These are phyloP conservation scores for Backusella psychrophila DNA, from an alignment of 192 early-diverging fungal species.

Conservation along the genomic window DNA sequence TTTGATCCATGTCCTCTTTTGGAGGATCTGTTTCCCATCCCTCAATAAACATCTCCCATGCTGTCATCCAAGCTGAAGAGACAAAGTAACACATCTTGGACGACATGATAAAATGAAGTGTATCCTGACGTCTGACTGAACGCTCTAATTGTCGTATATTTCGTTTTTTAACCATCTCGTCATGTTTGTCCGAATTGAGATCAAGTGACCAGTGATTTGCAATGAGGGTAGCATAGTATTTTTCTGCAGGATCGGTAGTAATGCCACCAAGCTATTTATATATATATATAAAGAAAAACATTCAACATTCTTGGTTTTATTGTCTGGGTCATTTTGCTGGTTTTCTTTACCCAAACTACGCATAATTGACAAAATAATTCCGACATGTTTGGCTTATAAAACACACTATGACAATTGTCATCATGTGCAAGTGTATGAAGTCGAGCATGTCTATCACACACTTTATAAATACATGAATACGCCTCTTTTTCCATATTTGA, in stretches of 20 bases:
- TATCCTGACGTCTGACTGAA: slow-evolving; percentile 8
- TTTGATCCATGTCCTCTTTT: not conserved
- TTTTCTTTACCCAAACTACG: slow-evolving; percentile 23
- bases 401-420: slow-evolving; percentile 8
- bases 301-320: not conserved
- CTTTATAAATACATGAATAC: slow-evolving; percentile 5
- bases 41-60: slow-evolving; percentile 25
- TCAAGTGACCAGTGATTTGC: not conserved
- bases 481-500: not conserved
- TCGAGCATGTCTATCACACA: slow-evolving; percentile 25
- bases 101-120: slow-evolving; percentile 14
- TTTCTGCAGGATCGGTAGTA: slow-evolving; percentile 14
- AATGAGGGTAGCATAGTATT: not conserved
- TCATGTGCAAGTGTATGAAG: not conserved
- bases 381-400: slow-evolving; percentile 17
- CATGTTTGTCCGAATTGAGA: not conserved
- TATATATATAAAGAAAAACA: not conserved
- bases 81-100: not conserved
- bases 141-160: slow-evolving; percentile 2
- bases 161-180: not conserved
- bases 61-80: slow-evolving; percentile 13
- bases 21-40: slow-evolving; percentile 11
- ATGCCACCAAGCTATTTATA: slow-evolving; percentile 17
- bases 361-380: slow-evolving; percentile 23
- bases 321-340: not conserved